phyloP scores from a whole-genome alignment of 108 stramenopile species.

The Nitzschia sp. region DNA sequence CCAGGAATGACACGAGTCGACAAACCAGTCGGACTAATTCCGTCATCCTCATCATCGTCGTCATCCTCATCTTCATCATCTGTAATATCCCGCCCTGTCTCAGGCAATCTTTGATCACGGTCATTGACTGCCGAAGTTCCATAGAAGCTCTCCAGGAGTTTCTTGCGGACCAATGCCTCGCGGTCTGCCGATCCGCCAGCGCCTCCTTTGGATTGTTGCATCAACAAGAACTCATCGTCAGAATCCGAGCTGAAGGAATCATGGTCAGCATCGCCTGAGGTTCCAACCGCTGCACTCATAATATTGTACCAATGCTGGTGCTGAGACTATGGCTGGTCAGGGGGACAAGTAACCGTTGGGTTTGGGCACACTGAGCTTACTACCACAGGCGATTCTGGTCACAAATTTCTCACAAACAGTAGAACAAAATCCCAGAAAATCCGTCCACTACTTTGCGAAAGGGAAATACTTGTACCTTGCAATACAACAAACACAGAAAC shows the following conservation, averaged over 20 bases:
- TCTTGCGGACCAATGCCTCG: conserved; percentile 81
- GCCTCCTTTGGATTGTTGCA: background rate
- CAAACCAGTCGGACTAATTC: background rate
- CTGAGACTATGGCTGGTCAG: too few species aligned
- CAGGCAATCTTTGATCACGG: conserved; percentile 16
- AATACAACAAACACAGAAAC: too few species aligned
- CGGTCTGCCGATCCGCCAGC: conserved; percentile 40
- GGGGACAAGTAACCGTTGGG: too few species aligned
- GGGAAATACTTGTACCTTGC: too few species aligned
- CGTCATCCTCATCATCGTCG: conserved; percentile 32
- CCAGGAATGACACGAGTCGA: background rate
- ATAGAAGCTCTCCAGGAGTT: conserved; percentile 84
- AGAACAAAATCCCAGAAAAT: too few species aligned
- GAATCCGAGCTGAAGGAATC: conserved; percentile 28
- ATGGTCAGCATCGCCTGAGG: background rate
- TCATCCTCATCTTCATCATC: conserved; percentile 26
- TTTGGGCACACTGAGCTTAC: too few species aligned
- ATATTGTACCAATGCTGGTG: too few species aligned
- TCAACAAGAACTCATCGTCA: conserved; percentile 28
- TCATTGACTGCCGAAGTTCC: conserved; percentile 41
- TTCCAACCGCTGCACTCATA: too few species aligned
- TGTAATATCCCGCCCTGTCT: background rate
- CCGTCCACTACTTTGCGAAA: too few species aligned
- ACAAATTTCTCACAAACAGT: too few species aligned
- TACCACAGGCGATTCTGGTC: too few species aligned